These are phyloP conservation scores for Ceratobasidium sp. DNA, from an alignment of 1,284 basidiomycete genomes.

Conservation along the genomic window DNA sequence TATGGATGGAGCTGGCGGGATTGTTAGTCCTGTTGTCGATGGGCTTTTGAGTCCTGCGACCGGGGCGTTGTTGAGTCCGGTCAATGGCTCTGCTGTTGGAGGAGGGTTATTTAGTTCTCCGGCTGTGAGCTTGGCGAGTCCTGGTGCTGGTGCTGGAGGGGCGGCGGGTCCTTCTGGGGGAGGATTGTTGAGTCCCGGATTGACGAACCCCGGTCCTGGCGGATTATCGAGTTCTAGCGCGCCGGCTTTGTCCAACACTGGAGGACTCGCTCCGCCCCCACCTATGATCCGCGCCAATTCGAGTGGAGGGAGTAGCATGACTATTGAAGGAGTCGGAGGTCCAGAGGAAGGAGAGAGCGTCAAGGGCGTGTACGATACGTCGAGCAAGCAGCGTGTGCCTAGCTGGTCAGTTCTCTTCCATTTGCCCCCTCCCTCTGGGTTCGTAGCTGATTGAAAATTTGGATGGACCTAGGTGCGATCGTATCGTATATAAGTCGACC, in stretches of 20 bases:
- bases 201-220: background rate
- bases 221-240: background rate
- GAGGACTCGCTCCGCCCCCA: conserved; percentile 12
- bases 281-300: conserved; percentile 31
- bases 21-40: background rate
- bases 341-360: conserved; percentile 54
- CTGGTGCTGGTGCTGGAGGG: background rate
- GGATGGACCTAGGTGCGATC: conserved; percentile 74
- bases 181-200: background rate
- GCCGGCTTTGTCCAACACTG: background rate
- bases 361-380: conserved; percentile 80
- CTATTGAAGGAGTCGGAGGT: conserved; percentile 39
- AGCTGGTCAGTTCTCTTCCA: conserved; percentile 72
- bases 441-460: background rate
- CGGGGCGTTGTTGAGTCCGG: background rate
- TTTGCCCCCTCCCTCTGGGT: no score
- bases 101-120: background rate
- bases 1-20: conserved; percentile 7
- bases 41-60: background rate
- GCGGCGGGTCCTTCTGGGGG: no score
- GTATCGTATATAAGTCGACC: conserved; percentile 83
- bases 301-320: conserved; percentile 26
- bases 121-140: background rate
- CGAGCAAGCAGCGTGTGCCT: conserved; percentile 82
- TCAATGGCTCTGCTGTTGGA: background rate